These are phyloP conservation scores for Saccharomycopsis babjevae DNA, from an alignment of 805 yeast species.

Conservation along the genomic window DNA sequence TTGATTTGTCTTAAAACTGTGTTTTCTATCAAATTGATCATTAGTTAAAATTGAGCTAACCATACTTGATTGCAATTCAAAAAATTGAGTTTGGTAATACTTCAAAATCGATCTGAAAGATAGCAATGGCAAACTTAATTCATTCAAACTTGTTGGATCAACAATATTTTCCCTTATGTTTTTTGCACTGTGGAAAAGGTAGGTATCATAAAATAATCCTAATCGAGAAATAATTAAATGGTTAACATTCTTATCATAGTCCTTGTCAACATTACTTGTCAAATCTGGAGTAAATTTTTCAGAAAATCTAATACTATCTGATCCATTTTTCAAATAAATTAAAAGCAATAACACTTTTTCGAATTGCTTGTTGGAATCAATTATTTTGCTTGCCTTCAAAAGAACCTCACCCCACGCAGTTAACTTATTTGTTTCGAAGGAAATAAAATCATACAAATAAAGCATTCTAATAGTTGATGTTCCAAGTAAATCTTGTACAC, in stretches of 20 bases:
- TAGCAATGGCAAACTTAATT: constrained; percentile 55
- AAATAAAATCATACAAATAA: constrained; percentile 1
- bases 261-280: constrained; percentile 24
- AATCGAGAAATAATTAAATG: constrained; percentile 37
- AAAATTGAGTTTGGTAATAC: constrained; percentile 38
- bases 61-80: constrained; percentile 45
- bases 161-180: constrained; percentile 38
- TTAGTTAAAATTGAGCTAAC: constrained; percentile 42
- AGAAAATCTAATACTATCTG: constrained; percentile 17
- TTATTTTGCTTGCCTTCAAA: constrained; percentile 23
- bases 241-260: not conserved
- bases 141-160: constrained; percentile 36
- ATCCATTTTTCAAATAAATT: constrained; percentile 32
- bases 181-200: constrained; percentile 14
- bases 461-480: constrained; percentile 4
- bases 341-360: constrained; percentile 40
- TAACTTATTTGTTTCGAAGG: not conserved
- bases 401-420: constrained; percentile 43
- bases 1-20: constrained; percentile 27
- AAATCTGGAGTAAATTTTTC: constrained; percentile 29
- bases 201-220: constrained; percentile 32
- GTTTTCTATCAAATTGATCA: constrained; percentile 47
- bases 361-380: constrained; percentile 24
- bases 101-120: constrained; percentile 58
- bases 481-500: constrained; percentile 1